These are phyloP conservation scores for Xylariaceae sp. DNA, from an alignment of 2,329 filamentous ascomycete genomes.

Conservation along the genomic window DNA sequence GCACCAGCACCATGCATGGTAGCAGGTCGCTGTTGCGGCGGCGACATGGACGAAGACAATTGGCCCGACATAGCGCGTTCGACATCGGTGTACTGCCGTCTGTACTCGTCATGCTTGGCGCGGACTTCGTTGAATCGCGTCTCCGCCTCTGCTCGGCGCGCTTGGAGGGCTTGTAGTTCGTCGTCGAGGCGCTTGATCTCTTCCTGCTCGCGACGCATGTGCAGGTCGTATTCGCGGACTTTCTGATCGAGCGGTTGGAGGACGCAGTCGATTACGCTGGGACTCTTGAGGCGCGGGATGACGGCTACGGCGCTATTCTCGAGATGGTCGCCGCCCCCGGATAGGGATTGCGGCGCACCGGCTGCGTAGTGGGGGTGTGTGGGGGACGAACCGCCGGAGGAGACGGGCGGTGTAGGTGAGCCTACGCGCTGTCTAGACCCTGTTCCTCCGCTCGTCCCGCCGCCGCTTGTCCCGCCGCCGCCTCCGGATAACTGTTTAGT, in stretches of 20 bases:
- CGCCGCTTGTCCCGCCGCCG: too few species aligned
- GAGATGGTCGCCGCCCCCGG: neutral
- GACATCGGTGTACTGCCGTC: conserved; percentile 38
- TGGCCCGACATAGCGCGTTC: conserved; percentile 39
- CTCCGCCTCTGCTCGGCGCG: conserved; percentile 38
- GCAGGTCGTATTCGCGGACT: conserved; percentile 38
- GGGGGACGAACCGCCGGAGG: conserved; percentile 20
- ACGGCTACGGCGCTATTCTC: conserved; percentile 15
- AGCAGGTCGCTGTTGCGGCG: conserved; percentile 11
- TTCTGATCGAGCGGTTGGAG: conserved; percentile 42
- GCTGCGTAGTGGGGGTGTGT: conserved; percentile 17
- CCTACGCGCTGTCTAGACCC: conserved; percentile 22
- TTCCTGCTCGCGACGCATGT: conserved; percentile 39
- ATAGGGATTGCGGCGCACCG: conserved; percentile 1
- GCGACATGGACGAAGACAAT: conserved; percentile 18
- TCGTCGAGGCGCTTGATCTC: conserved; percentile 40
- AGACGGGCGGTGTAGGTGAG: conserved; percentile 24
- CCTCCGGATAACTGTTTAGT: conserved; percentile 10
- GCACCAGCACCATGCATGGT: conserved; percentile 13
- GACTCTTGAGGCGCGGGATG: conserved; percentile 41
- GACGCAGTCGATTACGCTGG: conserved; percentile 39
- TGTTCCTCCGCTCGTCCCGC: neutral
- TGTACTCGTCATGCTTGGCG: conserved; percentile 41
- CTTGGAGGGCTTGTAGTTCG: conserved; percentile 38
- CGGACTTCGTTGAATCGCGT: conserved; percentile 39